Evolutionary conservation across 2,329 filamentous ascomycete species (phyloP).

Genomic region (Fusarium ramigenum): DNA sequence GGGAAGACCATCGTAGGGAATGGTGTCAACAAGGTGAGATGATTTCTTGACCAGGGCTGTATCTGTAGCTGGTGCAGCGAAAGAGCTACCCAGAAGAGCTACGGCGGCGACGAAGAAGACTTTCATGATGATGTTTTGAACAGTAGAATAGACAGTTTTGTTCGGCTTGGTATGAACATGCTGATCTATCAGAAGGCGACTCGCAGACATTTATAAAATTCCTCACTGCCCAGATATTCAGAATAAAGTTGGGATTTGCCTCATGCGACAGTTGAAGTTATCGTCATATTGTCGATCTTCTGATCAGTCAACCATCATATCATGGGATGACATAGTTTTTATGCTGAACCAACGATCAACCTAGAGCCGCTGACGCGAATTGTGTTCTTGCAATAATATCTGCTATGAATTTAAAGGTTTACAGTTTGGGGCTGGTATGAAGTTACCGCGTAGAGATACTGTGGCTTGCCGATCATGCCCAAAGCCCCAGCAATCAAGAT

Average conservation of each 20-base stretch:
- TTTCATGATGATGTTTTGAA: background rate
- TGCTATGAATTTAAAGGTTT: background rate
- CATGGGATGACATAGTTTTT: background rate
- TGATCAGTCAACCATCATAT: background rate
- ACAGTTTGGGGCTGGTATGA: conserved; percentile 10
- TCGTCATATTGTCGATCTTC: background rate
- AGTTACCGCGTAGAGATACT: background rate
- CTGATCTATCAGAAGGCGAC: fast-evolving
- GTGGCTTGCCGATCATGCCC: conserved; percentile 4
- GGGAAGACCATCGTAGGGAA: background rate
- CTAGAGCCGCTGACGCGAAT: background rate
- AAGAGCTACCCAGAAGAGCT: background rate
- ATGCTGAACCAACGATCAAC: fast-evolving
- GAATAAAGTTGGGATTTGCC: background rate
- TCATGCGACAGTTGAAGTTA: background rate
- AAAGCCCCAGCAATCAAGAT: fast-evolving
- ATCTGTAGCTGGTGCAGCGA: background rate
- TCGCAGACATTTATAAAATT: background rate
- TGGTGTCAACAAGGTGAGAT: background rate
- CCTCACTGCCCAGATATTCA: fast-evolving
- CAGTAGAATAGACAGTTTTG: background rate
- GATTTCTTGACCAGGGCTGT: background rate
- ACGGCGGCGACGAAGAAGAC: background rate
- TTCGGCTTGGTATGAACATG: too few relatives aligned
- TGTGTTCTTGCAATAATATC: background rate